These are phyloP conservation scores for Aquanectria penicillioides DNA, from an alignment of 2,329 filamentous ascomycete species.

Conservation along the genomic window DNA sequence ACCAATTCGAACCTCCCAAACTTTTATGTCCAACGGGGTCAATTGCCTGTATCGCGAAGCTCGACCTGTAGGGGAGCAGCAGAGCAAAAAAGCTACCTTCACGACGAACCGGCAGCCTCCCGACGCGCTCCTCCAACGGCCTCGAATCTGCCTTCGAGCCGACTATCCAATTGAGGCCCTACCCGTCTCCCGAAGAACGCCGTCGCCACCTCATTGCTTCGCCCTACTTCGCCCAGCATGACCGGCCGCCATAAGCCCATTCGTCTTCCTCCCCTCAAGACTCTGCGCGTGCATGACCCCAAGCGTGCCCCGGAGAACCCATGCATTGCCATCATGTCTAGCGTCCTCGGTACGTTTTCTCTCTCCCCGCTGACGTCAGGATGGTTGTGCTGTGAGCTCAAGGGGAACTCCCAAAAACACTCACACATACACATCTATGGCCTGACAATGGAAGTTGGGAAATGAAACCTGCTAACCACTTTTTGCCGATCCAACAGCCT, in stretches of 20 bases:
- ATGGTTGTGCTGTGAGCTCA: neutral
- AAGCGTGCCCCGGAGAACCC: slow-evolving; percentile 61
- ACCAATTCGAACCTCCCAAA: slow-evolving; percentile 27
- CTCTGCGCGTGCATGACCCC: slow-evolving; percentile 64
- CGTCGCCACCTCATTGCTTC: neutral
- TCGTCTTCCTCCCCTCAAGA: slow-evolving; percentile 66
- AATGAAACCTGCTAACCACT: neutral
- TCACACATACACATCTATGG: too few relatives aligned
- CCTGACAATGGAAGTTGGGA: neutral
- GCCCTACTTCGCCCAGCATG: slow-evolving; percentile 47
- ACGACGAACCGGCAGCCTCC: neutral
- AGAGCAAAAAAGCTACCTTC: slow-evolving; percentile 2
- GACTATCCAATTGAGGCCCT: slow-evolving; percentile 20
- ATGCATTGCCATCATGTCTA: slow-evolving; percentile 66
- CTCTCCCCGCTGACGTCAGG: neutral
- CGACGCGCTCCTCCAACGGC: neutral
- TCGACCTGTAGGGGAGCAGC: slow-evolving; percentile 8
- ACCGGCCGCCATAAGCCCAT: slow-evolving; percentile 60
- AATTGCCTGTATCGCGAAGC: slow-evolving; percentile 15
- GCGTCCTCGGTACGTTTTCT: slow-evolving; percentile 60
- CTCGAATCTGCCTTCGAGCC: neutral
- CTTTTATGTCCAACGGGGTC: slow-evolving; percentile 28
- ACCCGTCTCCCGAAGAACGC: neutral
- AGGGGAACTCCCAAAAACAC: too few relatives aligned
- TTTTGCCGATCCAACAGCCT: slow-evolving; percentile 69